Base-by-base conservation (phyloP, 495 filamentous ascomycete species). In the Penicillium roqueforti region DNA sequence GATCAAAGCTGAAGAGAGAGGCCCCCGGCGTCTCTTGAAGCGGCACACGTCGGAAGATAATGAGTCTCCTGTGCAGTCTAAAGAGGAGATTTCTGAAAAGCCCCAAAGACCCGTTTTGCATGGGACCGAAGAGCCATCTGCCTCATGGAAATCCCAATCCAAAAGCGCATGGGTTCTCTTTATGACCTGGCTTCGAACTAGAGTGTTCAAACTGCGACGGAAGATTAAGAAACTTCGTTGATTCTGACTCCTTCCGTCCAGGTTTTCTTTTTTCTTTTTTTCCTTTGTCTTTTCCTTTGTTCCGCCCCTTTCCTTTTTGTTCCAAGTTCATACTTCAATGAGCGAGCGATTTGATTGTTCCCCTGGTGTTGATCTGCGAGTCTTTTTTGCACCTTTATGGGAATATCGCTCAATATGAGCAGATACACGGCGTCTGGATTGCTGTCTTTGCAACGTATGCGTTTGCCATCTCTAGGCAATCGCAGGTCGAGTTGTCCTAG, bases 121-220 rank as follows among this genome's bases (percentile, higher is more conserved):
- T 23, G 41, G 56, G 18, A 39, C 25, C 2, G n/a, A 37, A 4
- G 36, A 58, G 16, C 59, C 34, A 13, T 55, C 67, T 1, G 60
- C 41, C 1, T 61, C 60, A 13, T 71, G 67, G 62, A 74, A 70
- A 56, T 69, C 70, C 9, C 70, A 71, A 45, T 65, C 72, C 1
- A 74, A 71, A 44, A 76, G 69, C 53, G 71, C 66, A 2, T 79
- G 75, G 76, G 66, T 76, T 51, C 66, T 71, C 20, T 79, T 77
- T 53, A 63, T 77, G 54, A 77, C 74, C 1, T 79, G 76, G 76
- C 60, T 76, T 53, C 67, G 71, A 37, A 77, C 75, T 28, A 68
- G 74, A 40, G 56, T 77, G 13, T 77, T 76, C 51, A 77, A 77
- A 47, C 56, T 77, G 34, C 62, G 69, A 19, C 68, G 75, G 42